Evolutionary conservation across 1,284 basidiomycete genomes (phyloP), one percentile per base, ranked within the genome.

Genomic region (Caloboletus firmus): DNA sequence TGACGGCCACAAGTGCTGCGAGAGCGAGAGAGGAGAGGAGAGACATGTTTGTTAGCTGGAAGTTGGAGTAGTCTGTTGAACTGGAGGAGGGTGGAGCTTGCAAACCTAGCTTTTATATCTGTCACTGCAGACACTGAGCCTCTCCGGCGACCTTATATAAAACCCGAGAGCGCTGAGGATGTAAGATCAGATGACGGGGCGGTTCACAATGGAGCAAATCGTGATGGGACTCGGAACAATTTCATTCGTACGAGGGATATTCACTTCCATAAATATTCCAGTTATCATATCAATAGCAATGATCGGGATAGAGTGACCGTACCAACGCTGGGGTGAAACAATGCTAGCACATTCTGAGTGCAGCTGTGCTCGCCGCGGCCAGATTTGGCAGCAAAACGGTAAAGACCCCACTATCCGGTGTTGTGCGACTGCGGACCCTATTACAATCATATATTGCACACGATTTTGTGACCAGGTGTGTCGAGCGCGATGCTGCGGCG

Each of bases 1-100:
- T 58, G 31, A 59, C 44, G 5, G 56, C 22, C 22, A 47, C 60
- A 1, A 67, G 18, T 31, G 60, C 56, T 31, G 56, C 59, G 34
- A 73, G 42, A 48, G 55, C 45, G 22, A 71, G 45, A 42, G 51
- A 36, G n/a, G 59, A 60, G 55, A 62, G 11, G 7, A 52, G 48
- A 49, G 42, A 36, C 70, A 68, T 72, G 46, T 44, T 12, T 51
- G 28, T 54, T 26, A 17, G n/a, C 30, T 51, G 18, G 20, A 2
- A 43, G 43, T 43, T 42, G 44, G 18, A 24, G 30, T 37, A 5
- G 8, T 40, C 5, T 40, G 32, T 45, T 47, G 48, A 36, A 36
- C 47, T 62, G 52, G 20, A 26, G 22, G 18, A 35, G 10, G 4
- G 9, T 32, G 9, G 13, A 13, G 22, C 4, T 34, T 37, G 40